Evolutionary conservation across 1,139 yeast genomes (phyloP).

Genomic region (Magnusiomyces tetraspermus): DNA sequence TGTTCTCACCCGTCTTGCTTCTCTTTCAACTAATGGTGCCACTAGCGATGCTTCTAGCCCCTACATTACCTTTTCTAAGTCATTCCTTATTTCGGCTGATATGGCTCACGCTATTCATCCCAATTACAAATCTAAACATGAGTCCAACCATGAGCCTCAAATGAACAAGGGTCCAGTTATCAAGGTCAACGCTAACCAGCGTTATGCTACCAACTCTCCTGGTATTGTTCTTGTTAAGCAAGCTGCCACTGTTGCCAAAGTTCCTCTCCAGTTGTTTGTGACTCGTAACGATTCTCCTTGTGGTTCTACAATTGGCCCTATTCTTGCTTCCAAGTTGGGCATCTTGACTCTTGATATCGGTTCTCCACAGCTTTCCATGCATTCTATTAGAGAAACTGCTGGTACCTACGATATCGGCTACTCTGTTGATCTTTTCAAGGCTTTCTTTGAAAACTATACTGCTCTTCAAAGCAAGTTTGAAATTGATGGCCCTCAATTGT

Average conservation of each 20-base stretch:
- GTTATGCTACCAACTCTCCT: slow-evolving; percentile 88
- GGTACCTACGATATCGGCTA: slow-evolving; percentile 66
- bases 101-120: slow-evolving; percentile 98
- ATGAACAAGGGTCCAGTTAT: slow-evolving; percentile 87
- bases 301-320: slow-evolving; percentile 96
- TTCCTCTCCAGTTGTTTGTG: slow-evolving; percentile 56
- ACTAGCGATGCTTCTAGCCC: slow-evolving; percentile 31
- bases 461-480: slow-evolving; percentile 30
- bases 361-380: slow-evolving; percentile 92
- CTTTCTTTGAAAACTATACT: slow-evolving; percentile 39
- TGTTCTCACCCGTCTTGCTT: slow-evolving; percentile 56
- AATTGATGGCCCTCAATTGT: slow-evolving; percentile 23
- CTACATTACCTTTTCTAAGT: slow-evolving; percentile 63
- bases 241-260: slow-evolving; percentile 54
- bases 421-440: slow-evolving; percentile 51
- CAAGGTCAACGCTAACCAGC: slow-evolving; percentile 88
- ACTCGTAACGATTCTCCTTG: slow-evolving; percentile 89
- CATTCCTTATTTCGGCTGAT: slow-evolving; percentile 86
- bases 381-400: slow-evolving; percentile 88
- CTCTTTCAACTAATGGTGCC: slow-evolving; percentile 35
- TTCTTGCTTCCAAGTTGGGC: slow-evolving; percentile 80
- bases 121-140: slow-evolving; percentile 70
- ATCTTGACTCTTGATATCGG: slow-evolving; percentile 86
- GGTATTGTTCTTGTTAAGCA: slow-evolving; percentile 74
- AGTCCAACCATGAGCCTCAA: slow-evolving; percentile 65